Percentiles rank a stretch among this genome's conserved stretches.
Conservation (phyloP, 345 rosid genomes). For the Anastatica hierochuntica region DNA sequence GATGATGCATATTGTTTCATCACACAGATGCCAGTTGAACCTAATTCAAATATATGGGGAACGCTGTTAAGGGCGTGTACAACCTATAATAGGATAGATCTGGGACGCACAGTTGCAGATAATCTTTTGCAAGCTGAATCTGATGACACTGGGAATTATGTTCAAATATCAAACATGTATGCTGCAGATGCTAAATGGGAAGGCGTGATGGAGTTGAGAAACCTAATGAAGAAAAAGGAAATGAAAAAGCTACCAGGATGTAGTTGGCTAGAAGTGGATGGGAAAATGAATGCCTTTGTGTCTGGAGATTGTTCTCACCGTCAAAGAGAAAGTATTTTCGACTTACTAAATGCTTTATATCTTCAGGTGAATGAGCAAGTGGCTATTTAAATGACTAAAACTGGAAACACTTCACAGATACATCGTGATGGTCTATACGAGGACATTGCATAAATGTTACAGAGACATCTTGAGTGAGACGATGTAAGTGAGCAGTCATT, state of each 20-base stretch:
- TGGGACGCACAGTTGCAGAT: constrained; percentile 47
- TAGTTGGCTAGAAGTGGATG: constrained; percentile 85
- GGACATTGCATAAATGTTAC: constrained; percentile 6
- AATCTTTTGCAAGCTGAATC: constrained; percentile 55
- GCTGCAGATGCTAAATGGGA: constrained; percentile 87
- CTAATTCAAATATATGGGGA: constrained; percentile 68
- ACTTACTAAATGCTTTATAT: constrained; percentile 31
- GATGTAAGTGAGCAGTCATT: too few relatives aligned
- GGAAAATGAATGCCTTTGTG: constrained; percentile 43
- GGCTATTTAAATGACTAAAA: constrained; percentile 21
- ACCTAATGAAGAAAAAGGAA: constrained; percentile 52
- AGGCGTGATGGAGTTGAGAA: constrained; percentile 62
- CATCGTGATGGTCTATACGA: constrained; percentile 3
- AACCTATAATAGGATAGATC: constrained; percentile 50
- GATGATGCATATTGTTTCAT: constrained; percentile 60
- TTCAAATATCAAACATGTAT: constrained; percentile 70
- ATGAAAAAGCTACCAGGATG: constrained; percentile 76
- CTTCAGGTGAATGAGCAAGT: constrained; percentile 49
- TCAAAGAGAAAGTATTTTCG: constrained; percentile 35
- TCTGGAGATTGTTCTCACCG: constrained; percentile 75
- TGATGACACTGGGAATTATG: constrained; percentile 48
- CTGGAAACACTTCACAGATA: not conserved
- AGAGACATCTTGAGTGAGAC: constrained; percentile 4
- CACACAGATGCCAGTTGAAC: constrained; percentile 47
- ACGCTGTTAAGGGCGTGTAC: constrained; percentile 69